phyloP scores from a whole-genome alignment of 192 early-diverging fungal species.

The Glomus cerebriforme region DNA sequence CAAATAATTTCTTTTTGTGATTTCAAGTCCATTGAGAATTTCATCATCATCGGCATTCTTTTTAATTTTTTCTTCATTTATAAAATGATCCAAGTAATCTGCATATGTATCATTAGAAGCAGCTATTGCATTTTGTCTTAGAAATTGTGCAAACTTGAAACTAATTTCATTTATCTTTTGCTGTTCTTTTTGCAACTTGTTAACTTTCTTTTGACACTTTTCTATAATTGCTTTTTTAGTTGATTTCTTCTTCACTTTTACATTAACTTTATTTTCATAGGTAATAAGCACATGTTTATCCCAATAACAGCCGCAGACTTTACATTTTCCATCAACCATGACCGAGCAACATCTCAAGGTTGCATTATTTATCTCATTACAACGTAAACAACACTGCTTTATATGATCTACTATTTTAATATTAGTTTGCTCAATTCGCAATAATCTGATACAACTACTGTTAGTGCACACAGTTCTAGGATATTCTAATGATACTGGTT shows the following conservation, averaged over 20 bases:
- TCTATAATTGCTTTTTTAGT: constrained; percentile 2
- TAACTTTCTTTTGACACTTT: too few relatives aligned
- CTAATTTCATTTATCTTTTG: constrained; percentile 30
- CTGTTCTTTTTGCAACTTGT: constrained; percentile 33
- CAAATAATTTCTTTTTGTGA: constrained; percentile 25
- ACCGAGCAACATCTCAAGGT: constrained; percentile 28
- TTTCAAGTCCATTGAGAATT: constrained; percentile 22
- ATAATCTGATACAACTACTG: background rate
- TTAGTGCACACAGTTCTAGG: constrained; percentile 40
- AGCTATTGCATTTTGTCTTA: constrained; percentile 35
- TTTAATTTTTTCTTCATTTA: constrained; percentile 32
- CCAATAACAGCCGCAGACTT: constrained; percentile 35
- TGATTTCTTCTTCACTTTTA: constrained; percentile 32
- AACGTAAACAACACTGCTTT: constrained; percentile 34
- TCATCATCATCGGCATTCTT: constrained; percentile 13
- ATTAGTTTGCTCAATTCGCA: background rate
- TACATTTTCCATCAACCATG: constrained; percentile 31
- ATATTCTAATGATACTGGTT: constrained; percentile 19
- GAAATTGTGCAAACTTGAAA: constrained; percentile 36
- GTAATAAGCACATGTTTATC: constrained; percentile 36
- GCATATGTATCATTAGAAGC: constrained; percentile 28
- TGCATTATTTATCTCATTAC: constrained; percentile 32
- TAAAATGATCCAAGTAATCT: constrained; percentile 34
- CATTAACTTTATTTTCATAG: constrained; percentile 27
- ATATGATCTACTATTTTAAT: constrained; percentile 32